Percentiles rank a stretch among this genome's conserved stretches.
These are phyloP conservation scores for Mariannaea elegans DNA, from an alignment of 2,329 filamentous ascomycete species.

Conservation along the genomic window DNA sequence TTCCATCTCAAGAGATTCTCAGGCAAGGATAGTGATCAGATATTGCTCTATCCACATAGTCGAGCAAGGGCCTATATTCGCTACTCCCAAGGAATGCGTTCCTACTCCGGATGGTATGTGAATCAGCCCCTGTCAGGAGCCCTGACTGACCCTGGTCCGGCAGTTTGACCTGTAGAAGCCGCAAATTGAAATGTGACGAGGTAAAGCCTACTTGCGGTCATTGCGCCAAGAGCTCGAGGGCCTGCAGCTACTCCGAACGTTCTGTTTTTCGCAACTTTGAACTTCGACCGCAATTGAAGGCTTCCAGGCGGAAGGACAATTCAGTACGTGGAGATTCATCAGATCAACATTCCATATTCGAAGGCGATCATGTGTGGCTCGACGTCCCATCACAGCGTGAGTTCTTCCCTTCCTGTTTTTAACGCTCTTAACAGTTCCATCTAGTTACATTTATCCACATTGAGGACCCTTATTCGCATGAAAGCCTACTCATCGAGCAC, in stretches of 20 bases:
- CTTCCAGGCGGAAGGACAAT: background rate
- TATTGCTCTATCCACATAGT: background rate
- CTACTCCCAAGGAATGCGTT: slow-evolving; percentile 24
- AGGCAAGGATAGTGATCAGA: background rate
- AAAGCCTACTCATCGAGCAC: background rate
- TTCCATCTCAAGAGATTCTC: background rate
- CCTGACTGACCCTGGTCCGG: background rate
- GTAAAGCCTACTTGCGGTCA: slow-evolving; percentile 31
- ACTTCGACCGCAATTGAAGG: background rate
- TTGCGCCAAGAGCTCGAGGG: slow-evolving; percentile 28
- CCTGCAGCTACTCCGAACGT: slow-evolving; percentile 27
- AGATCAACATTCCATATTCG: slow-evolving; percentile 11
- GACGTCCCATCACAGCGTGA: slow-evolving; percentile 27
- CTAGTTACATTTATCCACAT: slow-evolving; percentile 30
- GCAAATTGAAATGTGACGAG: slow-evolving; percentile 42
- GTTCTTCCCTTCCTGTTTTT: background rate
- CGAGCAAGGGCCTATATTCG: background rate
- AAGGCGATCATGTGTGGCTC: slow-evolving; percentile 27
- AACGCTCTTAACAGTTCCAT: background rate
- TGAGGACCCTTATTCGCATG: slow-evolving; percentile 14
- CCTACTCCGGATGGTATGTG: slow-evolving; percentile 34
- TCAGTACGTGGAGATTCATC: background rate
- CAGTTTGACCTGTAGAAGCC: slow-evolving; percentile 33
- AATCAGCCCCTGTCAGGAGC: background rate
- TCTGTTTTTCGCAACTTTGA: slow-evolving; percentile 32